These are phyloP conservation scores for Brasilioporus rufonigricans DNA, from an alignment of 768 basidiomycete genomes.

Conservation along the genomic window DNA sequence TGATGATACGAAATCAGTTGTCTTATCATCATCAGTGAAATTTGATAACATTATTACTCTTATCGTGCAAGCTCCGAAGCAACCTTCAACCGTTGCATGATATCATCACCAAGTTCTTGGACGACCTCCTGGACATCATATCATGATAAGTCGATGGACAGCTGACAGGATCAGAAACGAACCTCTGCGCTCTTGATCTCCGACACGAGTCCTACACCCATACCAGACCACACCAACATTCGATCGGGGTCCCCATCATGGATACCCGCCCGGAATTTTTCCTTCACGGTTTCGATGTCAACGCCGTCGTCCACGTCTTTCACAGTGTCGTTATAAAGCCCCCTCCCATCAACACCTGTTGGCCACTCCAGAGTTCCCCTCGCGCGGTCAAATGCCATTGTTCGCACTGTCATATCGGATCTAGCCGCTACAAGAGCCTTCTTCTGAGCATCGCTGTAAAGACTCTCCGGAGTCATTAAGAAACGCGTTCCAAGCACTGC, in stretches of 20 bases:
- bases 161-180: conserved; percentile 12
- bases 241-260: conserved; percentile 46
- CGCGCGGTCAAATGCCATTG: conserved; percentile 61
- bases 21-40: conserved; percentile 22
- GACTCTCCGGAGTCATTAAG: conserved; percentile 61
- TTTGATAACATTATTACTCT: conserved; percentile 16
- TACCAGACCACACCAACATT: conserved; percentile 67
- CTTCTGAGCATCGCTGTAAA: conserved; percentile 55
- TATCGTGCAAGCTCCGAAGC: conserved; percentile 26
- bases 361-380: conserved; percentile 61
- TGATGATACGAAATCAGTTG: conserved; percentile 3
- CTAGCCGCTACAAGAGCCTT: conserved; percentile 47
- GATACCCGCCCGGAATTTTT: conserved; percentile 45
- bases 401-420: conserved; percentile 48
- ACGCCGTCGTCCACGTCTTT: conserved; percentile 53
- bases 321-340: conserved; percentile 48
- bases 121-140: conserved; percentile 48
- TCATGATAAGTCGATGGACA: conserved; percentile 3
- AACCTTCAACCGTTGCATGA: conserved; percentile 34
- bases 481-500: conserved; percentile 76
- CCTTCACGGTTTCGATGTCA: conserved; percentile 40
- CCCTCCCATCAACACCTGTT: conserved; percentile 54
- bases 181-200: conserved; percentile 42
- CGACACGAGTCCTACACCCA: conserved; percentile 58
- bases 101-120: conserved; percentile 49